Evolutionary conservation across 768 basidiomycete species (phyloP).

Genomic region (Rhizopogon rudus): DNA sequence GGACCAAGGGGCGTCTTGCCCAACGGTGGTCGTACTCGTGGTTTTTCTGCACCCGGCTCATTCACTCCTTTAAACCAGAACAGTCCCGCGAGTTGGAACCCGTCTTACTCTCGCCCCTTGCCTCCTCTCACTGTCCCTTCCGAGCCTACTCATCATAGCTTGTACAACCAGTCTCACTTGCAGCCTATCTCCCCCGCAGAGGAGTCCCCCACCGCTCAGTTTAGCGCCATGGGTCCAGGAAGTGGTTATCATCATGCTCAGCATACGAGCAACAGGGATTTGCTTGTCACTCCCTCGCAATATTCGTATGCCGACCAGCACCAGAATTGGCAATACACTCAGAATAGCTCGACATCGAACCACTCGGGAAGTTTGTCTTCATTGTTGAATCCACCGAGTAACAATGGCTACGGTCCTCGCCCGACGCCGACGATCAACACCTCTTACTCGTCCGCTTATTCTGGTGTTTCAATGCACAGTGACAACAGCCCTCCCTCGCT

Average conservation of each 20-base stretch:
- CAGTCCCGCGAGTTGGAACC: constrained; percentile 53
- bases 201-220: constrained; percentile 53
- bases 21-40: constrained; percentile 56
- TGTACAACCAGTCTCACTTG: constrained; percentile 57
- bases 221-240: constrained; percentile 34
- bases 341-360: constrained; percentile 50
- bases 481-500: constrained; percentile 66
- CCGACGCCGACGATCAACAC: constrained; percentile 70
- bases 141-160: constrained; percentile 52
- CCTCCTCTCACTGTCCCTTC: constrained; percentile 83
- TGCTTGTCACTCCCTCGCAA: constrained; percentile 45
- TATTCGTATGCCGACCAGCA: constrained; percentile 64
- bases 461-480: constrained; percentile 61
- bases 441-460: constrained; percentile 63
- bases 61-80: constrained; percentile 68
- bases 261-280: constrained; percentile 27
- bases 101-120: constrained; percentile 50
- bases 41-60: constrained; percentile 80
- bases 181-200: constrained; percentile 69
- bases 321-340: constrained; percentile 48
- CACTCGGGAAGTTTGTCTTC: constrained; percentile 76
- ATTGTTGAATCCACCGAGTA: constrained; percentile 63
- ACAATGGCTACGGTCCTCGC: constrained; percentile 38
- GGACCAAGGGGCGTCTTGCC: constrained; percentile 31
- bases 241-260: constrained; percentile 22